Conservation (phyloP, 1,139 yeast genomes). For the Candida neerlandica region DNA sequence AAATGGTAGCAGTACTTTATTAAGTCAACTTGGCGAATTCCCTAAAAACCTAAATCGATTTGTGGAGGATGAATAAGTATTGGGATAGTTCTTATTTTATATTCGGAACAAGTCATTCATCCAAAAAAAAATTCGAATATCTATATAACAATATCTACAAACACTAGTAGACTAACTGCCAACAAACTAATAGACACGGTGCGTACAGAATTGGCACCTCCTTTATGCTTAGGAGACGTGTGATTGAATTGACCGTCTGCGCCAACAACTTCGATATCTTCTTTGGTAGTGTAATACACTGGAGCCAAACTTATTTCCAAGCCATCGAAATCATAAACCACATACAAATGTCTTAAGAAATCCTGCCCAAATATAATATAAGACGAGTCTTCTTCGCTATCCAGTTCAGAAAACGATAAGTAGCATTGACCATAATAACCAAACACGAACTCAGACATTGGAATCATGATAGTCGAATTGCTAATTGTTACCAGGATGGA, state of each 20-base stretch:
- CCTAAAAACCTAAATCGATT: no score
- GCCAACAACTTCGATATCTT: constrained; percentile 9
- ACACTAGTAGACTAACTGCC: neutral
- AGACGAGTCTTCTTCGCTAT: neutral
- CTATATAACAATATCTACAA: neutral
- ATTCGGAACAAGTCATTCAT: neutral
- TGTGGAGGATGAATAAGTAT: no score
- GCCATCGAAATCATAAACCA: constrained; percentile 1
- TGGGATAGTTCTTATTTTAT: no score
- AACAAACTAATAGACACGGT: neutral
- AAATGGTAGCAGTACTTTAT: no score
- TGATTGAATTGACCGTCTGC: neutral
- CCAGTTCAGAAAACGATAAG: neutral
- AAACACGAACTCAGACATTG: neutral
- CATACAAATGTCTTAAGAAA: neutral
- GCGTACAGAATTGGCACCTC: neutral
- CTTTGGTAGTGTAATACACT: constrained; percentile 1
- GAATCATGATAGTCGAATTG: neutral
- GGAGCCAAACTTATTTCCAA: constrained; percentile 1
- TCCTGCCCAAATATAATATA: constrained; percentile 2
- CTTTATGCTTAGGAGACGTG: neutral
- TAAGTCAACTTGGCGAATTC: no score
- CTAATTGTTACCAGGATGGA: neutral
- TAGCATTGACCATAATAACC: neutral
- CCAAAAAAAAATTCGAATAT: neutral